phyloP scores from a whole-genome alignment of 148 eudicot genomes.

The Chenopodium album region DNA sequence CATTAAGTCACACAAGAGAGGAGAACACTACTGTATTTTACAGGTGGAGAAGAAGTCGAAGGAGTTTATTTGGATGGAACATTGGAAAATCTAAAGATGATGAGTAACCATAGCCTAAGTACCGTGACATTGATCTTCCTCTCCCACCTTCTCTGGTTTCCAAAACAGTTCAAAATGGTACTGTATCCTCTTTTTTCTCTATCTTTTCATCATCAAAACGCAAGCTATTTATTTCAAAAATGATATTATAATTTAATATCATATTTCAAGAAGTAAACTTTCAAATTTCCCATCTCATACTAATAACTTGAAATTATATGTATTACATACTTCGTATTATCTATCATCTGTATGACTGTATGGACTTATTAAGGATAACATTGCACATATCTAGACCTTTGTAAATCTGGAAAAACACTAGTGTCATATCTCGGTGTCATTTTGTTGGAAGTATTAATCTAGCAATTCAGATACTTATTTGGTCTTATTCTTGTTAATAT shows the following conservation, averaged over 20 bases:
- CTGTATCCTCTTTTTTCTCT: not conserved
- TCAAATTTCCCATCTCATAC: not conserved
- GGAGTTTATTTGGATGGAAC: slow-evolving; percentile 73
- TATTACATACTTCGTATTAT: too few species aligned
- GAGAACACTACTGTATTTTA: slow-evolving; percentile 15
- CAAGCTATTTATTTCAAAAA: not conserved
- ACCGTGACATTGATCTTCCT: slow-evolving; percentile 71
- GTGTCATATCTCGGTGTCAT: not conserved
- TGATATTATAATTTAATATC: too few species aligned
- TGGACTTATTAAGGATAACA: not conserved
- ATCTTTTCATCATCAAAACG: not conserved
- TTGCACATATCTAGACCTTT: not conserved
- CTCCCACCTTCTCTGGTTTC: slow-evolving; percentile 72
- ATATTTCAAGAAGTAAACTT: not conserved
- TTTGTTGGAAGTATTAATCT: too few species aligned
- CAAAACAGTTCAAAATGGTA: slow-evolving; percentile 81
- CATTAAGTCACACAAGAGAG: not conserved
- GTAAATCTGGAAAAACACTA: not conserved
- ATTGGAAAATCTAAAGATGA: slow-evolving; percentile 46
- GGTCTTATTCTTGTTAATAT: not conserved
- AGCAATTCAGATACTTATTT: too few species aligned
- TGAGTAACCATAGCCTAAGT: slow-evolving; percentile 58
- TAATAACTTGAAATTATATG: too few species aligned
- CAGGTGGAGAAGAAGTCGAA: slow-evolving; percentile 41
- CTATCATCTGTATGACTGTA: too few species aligned